Percentiles rank a stretch among this genome's conserved stretches.
phyloP scores from a whole-genome alignment of 192 early-diverging fungal genomes.

The Phlyctochytrium arcticum region DNA sequence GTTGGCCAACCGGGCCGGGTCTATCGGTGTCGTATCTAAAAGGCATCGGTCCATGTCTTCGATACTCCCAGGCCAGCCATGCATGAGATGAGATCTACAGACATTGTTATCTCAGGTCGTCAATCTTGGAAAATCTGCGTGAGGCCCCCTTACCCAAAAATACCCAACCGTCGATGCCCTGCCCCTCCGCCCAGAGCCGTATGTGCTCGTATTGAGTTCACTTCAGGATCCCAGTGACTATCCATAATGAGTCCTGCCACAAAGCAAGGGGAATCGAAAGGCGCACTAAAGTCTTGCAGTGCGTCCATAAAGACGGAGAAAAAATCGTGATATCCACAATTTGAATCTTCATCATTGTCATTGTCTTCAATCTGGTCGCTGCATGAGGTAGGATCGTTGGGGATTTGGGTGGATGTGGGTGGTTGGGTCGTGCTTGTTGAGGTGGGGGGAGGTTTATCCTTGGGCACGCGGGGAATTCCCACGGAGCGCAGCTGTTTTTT shows the following conservation, averaged over 20 bases:
- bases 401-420: no score
- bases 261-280: not conserved
- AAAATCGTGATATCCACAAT: not conserved
- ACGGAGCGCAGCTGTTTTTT: no score
- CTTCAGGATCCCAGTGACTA: not conserved
- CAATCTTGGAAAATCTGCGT: conserved; percentile 49
- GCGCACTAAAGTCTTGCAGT: not conserved
- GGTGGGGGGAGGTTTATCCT: no score
- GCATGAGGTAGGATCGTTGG: not conserved
- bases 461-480: no score
- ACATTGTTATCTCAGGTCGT: not conserved
- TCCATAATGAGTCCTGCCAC: not conserved
- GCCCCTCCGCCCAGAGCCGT: conserved; percentile 61
- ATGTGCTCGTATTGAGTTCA: conserved; percentile 53
- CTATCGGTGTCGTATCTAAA: conserved; percentile 33
- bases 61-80: not conserved
- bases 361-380: not conserved
- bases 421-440: no score
- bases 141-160: conserved; percentile 52
- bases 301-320: not conserved
- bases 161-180: conserved; percentile 48
- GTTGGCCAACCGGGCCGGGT: conserved; percentile 55
- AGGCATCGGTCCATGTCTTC: not conserved
- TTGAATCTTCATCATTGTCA: no score
- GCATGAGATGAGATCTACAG: not conserved